Percentiles rank a stretch among this genome's conserved stretches.
These are phyloP conservation scores for Somion occarium DNA, from an alignment of 1,284 basidiomycete species.

Conservation along the genomic window DNA sequence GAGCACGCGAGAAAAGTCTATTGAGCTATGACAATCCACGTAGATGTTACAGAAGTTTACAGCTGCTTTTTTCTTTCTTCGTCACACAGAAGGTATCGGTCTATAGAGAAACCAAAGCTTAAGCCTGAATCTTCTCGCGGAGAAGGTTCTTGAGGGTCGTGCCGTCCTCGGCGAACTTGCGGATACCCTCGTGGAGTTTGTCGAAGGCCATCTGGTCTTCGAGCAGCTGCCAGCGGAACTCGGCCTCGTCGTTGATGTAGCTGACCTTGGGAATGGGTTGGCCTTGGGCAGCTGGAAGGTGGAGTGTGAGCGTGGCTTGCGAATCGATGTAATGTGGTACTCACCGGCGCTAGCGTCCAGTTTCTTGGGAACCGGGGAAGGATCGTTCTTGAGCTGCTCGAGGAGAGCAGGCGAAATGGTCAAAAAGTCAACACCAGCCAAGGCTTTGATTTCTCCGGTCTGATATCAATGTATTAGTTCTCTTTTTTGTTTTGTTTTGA, in stretches of 20 bases:
- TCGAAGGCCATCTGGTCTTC: slow-evolving; percentile 94
- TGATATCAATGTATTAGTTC: too few species aligned
- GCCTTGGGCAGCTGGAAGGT: slow-evolving; percentile 43
- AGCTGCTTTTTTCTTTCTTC: background rate
- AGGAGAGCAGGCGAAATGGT: slow-evolving; percentile 92
- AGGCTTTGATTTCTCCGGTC: slow-evolving; percentile 89
- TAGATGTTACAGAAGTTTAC: background rate
- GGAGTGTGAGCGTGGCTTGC: background rate
- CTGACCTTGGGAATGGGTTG: slow-evolving; percentile 76
- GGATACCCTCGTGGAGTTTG: slow-evolving; percentile 96
- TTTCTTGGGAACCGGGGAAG: slow-evolving; percentile 77
- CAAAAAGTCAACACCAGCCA: slow-evolving; percentile 96
- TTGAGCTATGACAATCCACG: background rate
- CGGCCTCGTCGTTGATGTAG: slow-evolving; percentile 90
- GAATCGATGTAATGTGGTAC: slow-evolving; percentile 21
- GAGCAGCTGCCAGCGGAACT: slow-evolving; percentile 92
- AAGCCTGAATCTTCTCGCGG: slow-evolving; percentile 61
- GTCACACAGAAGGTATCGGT: background rate
- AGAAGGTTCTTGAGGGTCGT: slow-evolving; percentile 84
- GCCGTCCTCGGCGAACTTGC: slow-evolving; percentile 95
- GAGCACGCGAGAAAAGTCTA: too few species aligned
- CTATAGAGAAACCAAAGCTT: background rate
- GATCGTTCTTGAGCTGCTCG: slow-evolving; percentile 87
- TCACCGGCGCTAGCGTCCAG: slow-evolving; percentile 68
- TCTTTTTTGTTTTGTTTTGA: too few species aligned